Evolutionary conservation across 345 rosid species (phyloP).

Genomic region (Brassica nigra): DNA sequence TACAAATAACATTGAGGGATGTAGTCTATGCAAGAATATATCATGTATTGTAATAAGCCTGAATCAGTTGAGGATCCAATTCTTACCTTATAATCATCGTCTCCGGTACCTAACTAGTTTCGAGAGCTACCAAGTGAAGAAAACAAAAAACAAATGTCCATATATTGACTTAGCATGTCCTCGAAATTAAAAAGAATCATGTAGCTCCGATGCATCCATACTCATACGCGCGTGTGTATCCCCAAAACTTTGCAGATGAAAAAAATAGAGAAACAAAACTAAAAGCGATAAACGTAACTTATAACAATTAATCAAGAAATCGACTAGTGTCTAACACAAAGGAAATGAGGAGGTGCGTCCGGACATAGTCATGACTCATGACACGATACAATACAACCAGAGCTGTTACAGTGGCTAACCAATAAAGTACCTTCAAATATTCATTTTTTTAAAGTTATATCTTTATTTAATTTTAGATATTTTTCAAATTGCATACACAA

Average conservation of each 20-base stretch:
- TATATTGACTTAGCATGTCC: too few species aligned
- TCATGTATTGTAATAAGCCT: not conserved
- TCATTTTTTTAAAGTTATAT: too few species aligned
- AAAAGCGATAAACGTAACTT: not conserved
- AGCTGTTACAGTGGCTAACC: not conserved
- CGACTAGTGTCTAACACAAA: not conserved
- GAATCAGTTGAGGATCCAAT: not conserved
- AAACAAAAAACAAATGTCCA: too few species aligned
- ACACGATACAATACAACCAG: not conserved
- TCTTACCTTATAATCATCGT: not conserved
- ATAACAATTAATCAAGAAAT: not conserved
- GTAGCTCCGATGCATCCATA: too few species aligned
- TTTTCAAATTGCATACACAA: not conserved
- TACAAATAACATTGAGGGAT: not conserved
- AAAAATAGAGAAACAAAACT: not conserved
- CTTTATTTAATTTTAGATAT: too few species aligned
- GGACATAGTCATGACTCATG: not conserved
- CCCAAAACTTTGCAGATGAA: too few species aligned
- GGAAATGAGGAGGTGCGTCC: too few species aligned
- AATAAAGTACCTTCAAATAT: not conserved
- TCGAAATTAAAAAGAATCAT: too few species aligned
- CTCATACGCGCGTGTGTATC: too few species aligned
- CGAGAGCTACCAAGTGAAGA: too few species aligned
- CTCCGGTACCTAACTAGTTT: too few species aligned
- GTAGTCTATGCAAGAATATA: not conserved